Base-by-base conservation (phyloP, 176 grass and related monocot species). In the Lolium multiflorum region DNA sequence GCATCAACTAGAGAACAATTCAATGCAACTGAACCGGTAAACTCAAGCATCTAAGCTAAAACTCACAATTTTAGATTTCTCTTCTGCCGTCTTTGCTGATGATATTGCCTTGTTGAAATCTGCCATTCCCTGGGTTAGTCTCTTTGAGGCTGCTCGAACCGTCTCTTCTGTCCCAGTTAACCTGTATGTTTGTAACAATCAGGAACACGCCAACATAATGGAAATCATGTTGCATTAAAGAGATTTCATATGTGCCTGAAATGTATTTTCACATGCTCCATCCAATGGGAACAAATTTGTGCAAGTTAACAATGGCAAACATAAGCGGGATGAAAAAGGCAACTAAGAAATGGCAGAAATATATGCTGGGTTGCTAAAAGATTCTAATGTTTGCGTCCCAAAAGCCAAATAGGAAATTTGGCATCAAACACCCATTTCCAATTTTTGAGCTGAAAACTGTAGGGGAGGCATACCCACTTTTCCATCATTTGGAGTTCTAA, bases 61-160 rank as follows among this genome's bases (percentile, higher is more conserved):
- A 93, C 94, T 93, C 77, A 99, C 97, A 83, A 97, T 90, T 82
- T 99, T 92, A 82, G 83, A 74, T 70, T 89, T 94, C 70, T 86
- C 94, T 47, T 94, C 97, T 83, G 96, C 89, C 28, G 92, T 93
- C 84, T 94, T 99, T 85, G 97, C 97, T 64, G 89, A 84, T 77
- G 90, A 88, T 44, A 94, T 78, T 84, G 94, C 90, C 83, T 97
- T 97, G 74, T 90, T 97, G 67, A 97, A 92, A 78, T 99, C 87
- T 75, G 92, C 25, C 90, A 97, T 94, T 46, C 92, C 92, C 82
- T 99, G 97, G 75, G 92, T 99, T 38, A 94, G 77, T 87, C 89
- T 94, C 90, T 96, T 99, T 35, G 87, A 90, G 59, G 89, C 88
- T 66, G 91, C 88, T 84, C 91, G 80, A 55, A 96, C 89, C 15